A percentile compares a stretch with the other conserved stretches of the same genome.
These are phyloP conservation scores for Adansonia gregorii DNA, from an alignment of 441 rosid species.

Conservation along the genomic window DNA sequence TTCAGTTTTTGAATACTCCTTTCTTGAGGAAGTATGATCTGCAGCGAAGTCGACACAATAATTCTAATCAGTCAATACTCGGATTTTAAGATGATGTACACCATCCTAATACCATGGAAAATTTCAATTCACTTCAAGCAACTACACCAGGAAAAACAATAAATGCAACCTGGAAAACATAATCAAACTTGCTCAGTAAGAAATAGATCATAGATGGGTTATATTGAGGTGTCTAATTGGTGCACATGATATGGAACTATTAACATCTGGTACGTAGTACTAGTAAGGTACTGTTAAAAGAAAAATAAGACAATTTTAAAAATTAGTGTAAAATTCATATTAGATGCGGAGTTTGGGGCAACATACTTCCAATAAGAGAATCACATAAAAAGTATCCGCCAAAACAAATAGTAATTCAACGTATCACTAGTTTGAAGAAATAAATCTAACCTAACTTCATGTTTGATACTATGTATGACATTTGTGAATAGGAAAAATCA, in stretches of 20 bases:
- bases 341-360: not conserved
- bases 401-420: not conserved
- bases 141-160: conserved; percentile 1
- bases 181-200: not conserved
- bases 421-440: not conserved
- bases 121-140: not conserved
- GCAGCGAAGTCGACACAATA: conserved; percentile 32
- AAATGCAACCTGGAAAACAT: not conserved
- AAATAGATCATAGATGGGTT: not conserved
- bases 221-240: conserved; percentile 2
- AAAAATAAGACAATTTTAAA: not conserved
- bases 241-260: not conserved
- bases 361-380: not conserved
- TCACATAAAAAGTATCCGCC: not conserved
- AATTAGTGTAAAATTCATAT: not conserved
- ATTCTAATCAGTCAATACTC: conserved; percentile 9
- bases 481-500: not conserved
- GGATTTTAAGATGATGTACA: not conserved
- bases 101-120: not conserved
- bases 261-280: not conserved
- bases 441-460: conserved; percentile 9
- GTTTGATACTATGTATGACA: not conserved
- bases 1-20: conserved; percentile 69
- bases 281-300: not conserved
- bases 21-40: conserved; percentile 83